Conservation (phyloP, 495 filamentous ascomycete species). For the Aspergillus campestris region DNA sequence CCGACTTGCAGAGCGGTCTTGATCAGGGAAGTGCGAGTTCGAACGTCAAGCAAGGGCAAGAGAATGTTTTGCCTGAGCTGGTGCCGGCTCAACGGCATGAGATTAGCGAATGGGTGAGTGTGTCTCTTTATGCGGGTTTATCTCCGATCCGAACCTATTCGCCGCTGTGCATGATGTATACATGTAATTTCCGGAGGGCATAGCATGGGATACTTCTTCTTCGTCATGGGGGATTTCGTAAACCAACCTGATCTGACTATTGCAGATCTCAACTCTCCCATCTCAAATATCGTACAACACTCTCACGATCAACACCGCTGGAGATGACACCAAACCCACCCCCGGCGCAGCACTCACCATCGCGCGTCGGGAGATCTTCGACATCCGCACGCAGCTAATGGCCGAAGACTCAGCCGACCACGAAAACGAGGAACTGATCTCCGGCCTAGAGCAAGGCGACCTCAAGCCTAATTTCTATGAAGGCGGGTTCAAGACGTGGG, state of each 20-base stretch:
- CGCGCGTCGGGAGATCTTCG: conserved; percentile 83
- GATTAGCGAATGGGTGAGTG: conserved; percentile 41
- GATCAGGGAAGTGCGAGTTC: conserved; percentile 7
- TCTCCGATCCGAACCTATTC: too few species aligned
- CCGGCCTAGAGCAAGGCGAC: conserved; percentile 69
- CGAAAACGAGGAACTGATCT: conserved; percentile 34
- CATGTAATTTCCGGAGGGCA: too few species aligned
- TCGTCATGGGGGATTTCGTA: too few species aligned
- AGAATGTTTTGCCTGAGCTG: conserved; percentile 21
- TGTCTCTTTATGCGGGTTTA: not conserved
- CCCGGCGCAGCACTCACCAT: conserved; percentile 34
- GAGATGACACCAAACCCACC: conserved; percentile 37
- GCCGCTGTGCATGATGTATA: too few species aligned
- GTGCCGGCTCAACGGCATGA: conserved; percentile 33
- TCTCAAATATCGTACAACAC: conserved; percentile 69
- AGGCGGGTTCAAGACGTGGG: conserved; percentile 99
- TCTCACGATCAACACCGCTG: conserved; percentile 42
- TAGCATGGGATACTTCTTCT: too few species aligned
- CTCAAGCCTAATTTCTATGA: conserved; percentile 89
- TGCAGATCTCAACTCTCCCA: conserved; percentile 58
- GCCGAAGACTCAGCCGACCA: conserved; percentile 59
- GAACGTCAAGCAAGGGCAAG: conserved; percentile 1
- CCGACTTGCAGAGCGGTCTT: conserved; percentile 20
- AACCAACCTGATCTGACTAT: conserved; percentile 35
- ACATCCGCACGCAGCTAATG: conserved; percentile 90